phyloP scores from a whole-genome alignment of 176 grass and related monocot genomes.

The Oryza australiensis region DNA sequence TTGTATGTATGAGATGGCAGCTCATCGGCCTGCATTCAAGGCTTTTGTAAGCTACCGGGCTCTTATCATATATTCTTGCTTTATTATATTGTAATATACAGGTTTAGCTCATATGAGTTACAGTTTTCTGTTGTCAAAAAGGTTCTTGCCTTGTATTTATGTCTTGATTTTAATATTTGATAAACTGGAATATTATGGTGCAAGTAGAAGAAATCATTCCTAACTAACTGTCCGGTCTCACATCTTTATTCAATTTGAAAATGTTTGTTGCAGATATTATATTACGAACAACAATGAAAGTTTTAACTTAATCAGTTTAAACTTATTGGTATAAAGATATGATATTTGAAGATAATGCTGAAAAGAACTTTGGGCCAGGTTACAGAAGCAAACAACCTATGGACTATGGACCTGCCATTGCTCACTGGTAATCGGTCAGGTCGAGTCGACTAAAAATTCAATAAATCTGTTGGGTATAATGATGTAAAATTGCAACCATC shows the following conservation, averaged over 20 bases:
- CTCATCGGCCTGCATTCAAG: conserved; percentile 97
- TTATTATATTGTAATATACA: conserved; percentile 1
- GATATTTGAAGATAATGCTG: neutral
- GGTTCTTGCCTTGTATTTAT: neutral
- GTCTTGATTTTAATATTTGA: neutral
- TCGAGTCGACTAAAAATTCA: neutral
- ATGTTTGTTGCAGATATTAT: neutral
- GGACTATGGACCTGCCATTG: neutral
- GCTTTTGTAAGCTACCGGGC: conserved; percentile 70
- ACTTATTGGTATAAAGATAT: neutral
- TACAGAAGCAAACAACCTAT: neutral
- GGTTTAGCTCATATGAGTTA: conserved; percentile 27
- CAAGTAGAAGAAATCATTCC: neutral
- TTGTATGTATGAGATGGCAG: conserved; percentile 98
- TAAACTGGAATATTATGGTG: conserved; percentile 4
- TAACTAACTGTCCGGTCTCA: neutral
- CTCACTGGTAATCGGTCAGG: neutral
- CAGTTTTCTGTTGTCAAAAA: neutral
- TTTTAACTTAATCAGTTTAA: neutral
- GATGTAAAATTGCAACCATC: neutral
- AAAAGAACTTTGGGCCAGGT: neutral
- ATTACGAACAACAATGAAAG: neutral
- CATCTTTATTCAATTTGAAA: neutral
- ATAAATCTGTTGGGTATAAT: conserved; percentile 1
- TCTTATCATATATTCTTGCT: conserved; percentile 21